These are phyloP conservation scores for Actinomortierella wolfii DNA, from an alignment of 371 early-diverging fungal species.

Conservation along the genomic window DNA sequence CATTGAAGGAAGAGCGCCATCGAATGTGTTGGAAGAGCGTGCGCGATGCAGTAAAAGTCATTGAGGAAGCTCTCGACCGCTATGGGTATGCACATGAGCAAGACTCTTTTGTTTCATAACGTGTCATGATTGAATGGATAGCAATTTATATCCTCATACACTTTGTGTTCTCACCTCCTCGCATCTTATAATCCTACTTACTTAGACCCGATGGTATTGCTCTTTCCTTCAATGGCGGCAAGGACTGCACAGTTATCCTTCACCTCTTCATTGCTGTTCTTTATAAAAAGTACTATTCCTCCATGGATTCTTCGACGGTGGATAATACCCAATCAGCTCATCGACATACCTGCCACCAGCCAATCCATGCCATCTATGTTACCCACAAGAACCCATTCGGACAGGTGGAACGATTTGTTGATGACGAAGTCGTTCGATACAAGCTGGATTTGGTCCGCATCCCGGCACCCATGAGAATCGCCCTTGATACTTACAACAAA, in stretches of 20 bases:
- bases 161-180: neutral
- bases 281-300: constrained; percentile 24
- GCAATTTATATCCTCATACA: too few relatives aligned
- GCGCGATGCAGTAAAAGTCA: constrained; percentile 59
- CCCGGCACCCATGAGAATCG: constrained; percentile 81
- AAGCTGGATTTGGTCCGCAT: constrained; percentile 66
- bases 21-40: constrained; percentile 42
- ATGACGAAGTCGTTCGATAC: constrained; percentile 66
- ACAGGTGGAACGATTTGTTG: constrained; percentile 90
- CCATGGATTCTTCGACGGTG: constrained; percentile 1
- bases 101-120: constrained; percentile 8
- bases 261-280: constrained; percentile 77
- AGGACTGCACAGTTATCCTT: constrained; percentile 95
- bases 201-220: constrained; percentile 61
- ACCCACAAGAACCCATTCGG: constrained; percentile 78
- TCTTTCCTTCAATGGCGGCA: constrained; percentile 96
- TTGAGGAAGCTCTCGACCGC: constrained; percentile 64
- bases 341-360: constrained; percentile 4
- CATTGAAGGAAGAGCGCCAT: constrained; percentile 20
- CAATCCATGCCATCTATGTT: constrained; percentile 71
- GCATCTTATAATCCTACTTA: constrained; percentile 1
- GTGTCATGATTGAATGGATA: neutral
- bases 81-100: constrained; percentile 62
- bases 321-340: constrained; percentile 29
- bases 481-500: constrained; percentile 67